phyloP scores from a whole-genome alignment of 2,329 filamentous ascomycete genomes.

The Clarireedia monteithiana region DNA sequence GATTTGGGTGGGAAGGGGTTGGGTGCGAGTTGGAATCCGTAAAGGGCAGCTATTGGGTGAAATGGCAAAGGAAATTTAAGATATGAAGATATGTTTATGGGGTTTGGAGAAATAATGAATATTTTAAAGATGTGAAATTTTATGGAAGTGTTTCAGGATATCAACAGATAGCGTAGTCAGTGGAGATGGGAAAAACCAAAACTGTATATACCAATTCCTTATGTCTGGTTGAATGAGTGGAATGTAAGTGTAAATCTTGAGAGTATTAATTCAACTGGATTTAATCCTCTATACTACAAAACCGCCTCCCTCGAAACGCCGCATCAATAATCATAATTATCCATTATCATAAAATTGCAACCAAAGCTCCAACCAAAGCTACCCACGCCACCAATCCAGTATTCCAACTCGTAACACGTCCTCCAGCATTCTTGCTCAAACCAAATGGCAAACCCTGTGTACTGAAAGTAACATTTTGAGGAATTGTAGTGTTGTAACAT shows the following conservation, averaged over 20 bases:
- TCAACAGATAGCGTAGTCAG: not conserved
- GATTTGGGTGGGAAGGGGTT: not conserved
- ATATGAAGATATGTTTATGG: not conserved
- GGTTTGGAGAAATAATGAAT: too few species aligned
- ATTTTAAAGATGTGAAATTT: not conserved
- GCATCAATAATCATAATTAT: not conserved
- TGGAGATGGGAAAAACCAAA: not conserved
- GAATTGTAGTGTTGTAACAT: constrained; percentile 56
- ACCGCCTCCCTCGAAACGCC: not conserved
- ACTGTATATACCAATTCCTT: too few species aligned
- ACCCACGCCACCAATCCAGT: not conserved
- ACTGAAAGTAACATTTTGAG: constrained; percentile 65
- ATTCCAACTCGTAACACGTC: not conserved
- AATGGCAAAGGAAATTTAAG: not conserved
- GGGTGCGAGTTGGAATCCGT: not conserved
- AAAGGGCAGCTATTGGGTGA: not conserved
- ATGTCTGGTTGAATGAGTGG: too few species aligned
- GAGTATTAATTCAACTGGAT: not conserved
- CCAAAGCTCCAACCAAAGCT: not conserved
- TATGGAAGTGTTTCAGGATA: not conserved
- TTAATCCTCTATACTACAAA: not conserved
- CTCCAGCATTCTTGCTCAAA: constrained; percentile 20
- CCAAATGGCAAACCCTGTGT: constrained; percentile 50
- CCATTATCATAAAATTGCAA: not conserved
- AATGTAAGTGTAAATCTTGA: not conserved